Percentiles rank a stretch among this genome's conserved stretches.
Conservation (phyloP, 257 asterid genomes). For the Salvia rosmarinus region DNA sequence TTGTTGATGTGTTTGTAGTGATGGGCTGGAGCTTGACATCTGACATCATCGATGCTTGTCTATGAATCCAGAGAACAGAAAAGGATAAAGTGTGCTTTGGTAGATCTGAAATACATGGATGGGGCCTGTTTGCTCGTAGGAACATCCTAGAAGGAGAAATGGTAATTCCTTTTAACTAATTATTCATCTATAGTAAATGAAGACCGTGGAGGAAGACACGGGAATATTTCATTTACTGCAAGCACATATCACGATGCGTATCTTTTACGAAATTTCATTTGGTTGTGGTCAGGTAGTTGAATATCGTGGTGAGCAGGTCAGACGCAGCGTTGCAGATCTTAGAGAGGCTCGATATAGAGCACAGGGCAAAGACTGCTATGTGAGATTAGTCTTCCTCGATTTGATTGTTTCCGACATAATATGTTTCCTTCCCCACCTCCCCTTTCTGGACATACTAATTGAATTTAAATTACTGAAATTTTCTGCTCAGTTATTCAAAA, state of each 20-base stretch:
- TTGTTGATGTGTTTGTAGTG: constrained; percentile 26
- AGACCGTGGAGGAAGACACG: background rate
- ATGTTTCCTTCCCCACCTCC: background rate
- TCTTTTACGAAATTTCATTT: constrained; percentile 11
- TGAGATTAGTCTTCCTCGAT: constrained; percentile 39
- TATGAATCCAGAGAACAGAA: constrained; percentile 74
- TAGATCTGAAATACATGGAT: constrained; percentile 93
- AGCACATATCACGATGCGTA: background rate
- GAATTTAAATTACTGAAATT: too few species aligned
- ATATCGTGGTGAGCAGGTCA: constrained; percentile 97
- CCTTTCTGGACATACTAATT: background rate
- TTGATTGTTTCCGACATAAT: background rate
- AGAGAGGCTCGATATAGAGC: constrained; percentile 87
- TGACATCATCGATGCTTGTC: constrained; percentile 32
- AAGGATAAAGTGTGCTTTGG: constrained; percentile 95
- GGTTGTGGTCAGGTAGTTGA: constrained; percentile 76
- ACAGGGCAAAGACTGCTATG: constrained; percentile 95
- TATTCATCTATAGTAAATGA: constrained; percentile 13
- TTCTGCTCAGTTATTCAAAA: constrained; percentile 82
- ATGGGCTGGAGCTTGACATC: constrained; percentile 32
- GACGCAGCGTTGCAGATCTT: constrained; percentile 92
- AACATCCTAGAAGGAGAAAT: constrained; percentile 91
- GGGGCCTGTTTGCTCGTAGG: constrained; percentile 98
- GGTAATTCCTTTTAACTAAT: constrained; percentile 50
- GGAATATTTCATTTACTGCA: background rate